Conservation (phyloP, 768 basidiomycete species). For the Mycena belliarum region DNA sequence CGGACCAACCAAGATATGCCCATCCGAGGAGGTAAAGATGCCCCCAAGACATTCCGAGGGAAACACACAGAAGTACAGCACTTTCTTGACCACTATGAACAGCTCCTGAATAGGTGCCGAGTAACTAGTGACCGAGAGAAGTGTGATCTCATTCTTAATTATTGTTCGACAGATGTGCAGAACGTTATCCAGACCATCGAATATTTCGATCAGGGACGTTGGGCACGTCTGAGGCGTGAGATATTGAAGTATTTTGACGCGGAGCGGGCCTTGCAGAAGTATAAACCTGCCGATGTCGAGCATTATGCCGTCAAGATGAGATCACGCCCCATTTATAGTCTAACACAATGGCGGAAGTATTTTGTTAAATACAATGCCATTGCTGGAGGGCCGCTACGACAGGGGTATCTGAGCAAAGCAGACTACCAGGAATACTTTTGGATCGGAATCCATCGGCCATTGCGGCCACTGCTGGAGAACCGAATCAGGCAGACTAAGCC, state of each 20-base stretch:
- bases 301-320: no score
- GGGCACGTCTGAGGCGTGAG: neutral
- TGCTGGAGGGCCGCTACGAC: neutral
- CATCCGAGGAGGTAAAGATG: neutral
- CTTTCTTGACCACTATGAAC: no score
- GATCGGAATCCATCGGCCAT: neutral
- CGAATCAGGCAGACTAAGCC: no score
- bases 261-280: neutral
- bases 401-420: neutral
- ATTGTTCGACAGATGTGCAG: neutral
- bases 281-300: no score
- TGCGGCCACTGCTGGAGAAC: neutral
- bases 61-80: no score
- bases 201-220: neutral
- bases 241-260: neutral
- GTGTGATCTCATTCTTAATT: neutral
- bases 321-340: no score
- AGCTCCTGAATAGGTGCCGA: no score
- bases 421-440: neutral
- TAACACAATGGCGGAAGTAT: no score
- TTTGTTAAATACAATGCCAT: neutral
- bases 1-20: neutral
- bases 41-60: no score
- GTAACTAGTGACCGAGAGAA: neutral
- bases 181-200: no score